A percentile compares a stretch with the other conserved stretches of the same genome.
These are phyloP conservation scores for Hansenula sp. DNA, from an alignment of 1,139 yeast species.

Conservation along the genomic window DNA sequence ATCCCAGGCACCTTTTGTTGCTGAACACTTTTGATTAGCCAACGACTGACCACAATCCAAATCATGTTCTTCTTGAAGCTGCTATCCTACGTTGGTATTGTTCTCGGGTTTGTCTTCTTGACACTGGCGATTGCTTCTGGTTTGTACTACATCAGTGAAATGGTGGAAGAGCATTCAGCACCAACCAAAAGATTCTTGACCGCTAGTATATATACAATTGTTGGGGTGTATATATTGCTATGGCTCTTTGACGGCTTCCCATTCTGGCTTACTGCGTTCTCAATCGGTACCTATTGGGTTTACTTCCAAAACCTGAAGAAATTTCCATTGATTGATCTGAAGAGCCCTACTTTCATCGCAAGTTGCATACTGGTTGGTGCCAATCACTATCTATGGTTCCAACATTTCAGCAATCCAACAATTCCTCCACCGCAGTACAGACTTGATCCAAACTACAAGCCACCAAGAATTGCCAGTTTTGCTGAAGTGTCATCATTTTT, in stretches of 20 bases:
- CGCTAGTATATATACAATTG: slow-evolving; percentile 57
- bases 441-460: slow-evolving; percentile 51
- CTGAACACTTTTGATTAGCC: too few relatives aligned
- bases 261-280: slow-evolving; percentile 55
- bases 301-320: slow-evolving; percentile 72
- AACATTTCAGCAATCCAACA: slow-evolving; percentile 71
- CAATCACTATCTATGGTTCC: slow-evolving; percentile 90
- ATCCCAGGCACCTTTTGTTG: too few relatives aligned
- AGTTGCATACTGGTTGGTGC: slow-evolving; percentile 71
- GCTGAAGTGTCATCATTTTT: slow-evolving; percentile 91
- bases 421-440: slow-evolving; percentile 46
- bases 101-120: slow-evolving; percentile 71
- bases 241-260: slow-evolving; percentile 79
- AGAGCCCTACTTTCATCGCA: slow-evolving; percentile 65
- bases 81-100: slow-evolving; percentile 65
- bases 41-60: too few relatives aligned
- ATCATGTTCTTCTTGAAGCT: slow-evolving; percentile 49
- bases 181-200: slow-evolving; percentile 71
- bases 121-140: slow-evolving; percentile 83
- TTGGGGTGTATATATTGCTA: slow-evolving; percentile 50
- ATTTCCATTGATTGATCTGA: slow-evolving; percentile 80
- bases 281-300: slow-evolving; percentile 65
- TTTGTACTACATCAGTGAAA: slow-evolving; percentile 82
- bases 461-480: slow-evolving; percentile 77
- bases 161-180: slow-evolving; percentile 91